Conservation (phyloP, 768 basidiomycete genomes). For the Suillus occidentalis region DNA sequence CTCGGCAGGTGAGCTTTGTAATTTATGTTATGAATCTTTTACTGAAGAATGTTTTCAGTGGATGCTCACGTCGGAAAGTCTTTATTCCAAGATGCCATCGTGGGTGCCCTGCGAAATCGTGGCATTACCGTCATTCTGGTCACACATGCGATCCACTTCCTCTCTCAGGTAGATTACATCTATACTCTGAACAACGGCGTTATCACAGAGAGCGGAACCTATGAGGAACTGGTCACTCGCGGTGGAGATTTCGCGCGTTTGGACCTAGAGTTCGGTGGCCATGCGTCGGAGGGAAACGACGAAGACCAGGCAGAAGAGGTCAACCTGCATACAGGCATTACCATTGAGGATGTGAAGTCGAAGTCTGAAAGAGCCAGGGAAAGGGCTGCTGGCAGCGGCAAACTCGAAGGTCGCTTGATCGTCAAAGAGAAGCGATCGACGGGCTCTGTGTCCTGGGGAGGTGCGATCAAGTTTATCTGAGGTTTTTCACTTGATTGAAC, state of each 20-base stretch:
- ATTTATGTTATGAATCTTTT: not conserved
- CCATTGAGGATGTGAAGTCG: constrained; percentile 35
- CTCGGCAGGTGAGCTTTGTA: constrained; percentile 49
- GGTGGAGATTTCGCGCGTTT: constrained; percentile 59
- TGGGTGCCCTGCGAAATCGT: constrained; percentile 41
- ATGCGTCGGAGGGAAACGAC: constrained; percentile 32
- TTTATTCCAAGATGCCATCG: constrained; percentile 66
- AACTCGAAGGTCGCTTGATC: constrained; percentile 65
- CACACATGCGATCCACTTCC: constrained; percentile 56
- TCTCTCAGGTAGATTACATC: constrained; percentile 51
- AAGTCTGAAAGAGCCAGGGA: constrained; percentile 37
- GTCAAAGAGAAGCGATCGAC: constrained; percentile 65
- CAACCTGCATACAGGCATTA: constrained; percentile 11
- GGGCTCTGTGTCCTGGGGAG: constrained; percentile 54
- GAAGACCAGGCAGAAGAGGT: constrained; percentile 29
- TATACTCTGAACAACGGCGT: constrained; percentile 45
- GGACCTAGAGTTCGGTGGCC: constrained; percentile 61
- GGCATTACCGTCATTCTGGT: constrained; percentile 57
- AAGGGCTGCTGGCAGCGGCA: constrained; percentile 54
- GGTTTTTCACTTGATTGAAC: not conserved
- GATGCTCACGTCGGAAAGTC: constrained; percentile 75
- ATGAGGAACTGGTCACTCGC: constrained; percentile 46
- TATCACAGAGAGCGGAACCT: constrained; percentile 53
- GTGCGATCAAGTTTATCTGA: constrained; percentile 30
- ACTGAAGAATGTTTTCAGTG: constrained; percentile 36